Base-by-base conservation (phyloP, 2,329 filamentous ascomycete species). In the Pseudogymnoascus sp. region DNA sequence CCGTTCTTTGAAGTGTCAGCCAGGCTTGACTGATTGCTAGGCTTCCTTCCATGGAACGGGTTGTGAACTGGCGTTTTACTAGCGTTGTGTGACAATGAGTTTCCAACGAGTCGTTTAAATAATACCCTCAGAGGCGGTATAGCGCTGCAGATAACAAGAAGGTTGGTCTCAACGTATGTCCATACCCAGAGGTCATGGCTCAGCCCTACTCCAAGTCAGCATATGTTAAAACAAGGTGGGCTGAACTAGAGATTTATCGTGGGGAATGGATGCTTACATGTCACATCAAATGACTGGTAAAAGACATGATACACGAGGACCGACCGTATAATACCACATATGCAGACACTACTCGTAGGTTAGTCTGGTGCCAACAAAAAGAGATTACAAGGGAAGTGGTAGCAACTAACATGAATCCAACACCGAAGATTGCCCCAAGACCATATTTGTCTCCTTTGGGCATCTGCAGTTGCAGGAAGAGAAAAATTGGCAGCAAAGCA, bases 151-250 rank as follows among this genome's bases (percentile, higher is more conserved):
- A 55, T 55, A 55, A 55, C 25, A 33, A 55, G 49, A 33, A 55
- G 49, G 49, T 55, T 55, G n/a, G 28, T 55, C 49, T 55, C 49
- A 5, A 55, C 49, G 25, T 55, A 55, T 55, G 49, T 55, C 49
- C 49, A 55, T 12, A 3, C 28, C 49, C 49, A 55, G n/a, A 55
- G 8, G n/a, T 55, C 49, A 19, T 55, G 49, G 5, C 49, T 55
- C 28, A 55, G n/a, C 49, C 49, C 49, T 55, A 16, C 25, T 55
- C 23, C 8, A 19, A 19, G 28, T 55, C n/a, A 55, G 49, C 16
- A 14, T 55, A 19, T 52, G 14, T 28, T 5, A 28, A 52, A 30
- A 28, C 16, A n/a, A 8, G 5, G 23, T 11, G 25, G 23, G 4
- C 8, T 11, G 14, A 33, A 33, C n/a, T 7, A 33, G n/a, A 9